Evolutionary conservation across 2,329 filamentous ascomycete species (phyloP).

Genomic region (Chaetoscypha palmicola): DNA sequence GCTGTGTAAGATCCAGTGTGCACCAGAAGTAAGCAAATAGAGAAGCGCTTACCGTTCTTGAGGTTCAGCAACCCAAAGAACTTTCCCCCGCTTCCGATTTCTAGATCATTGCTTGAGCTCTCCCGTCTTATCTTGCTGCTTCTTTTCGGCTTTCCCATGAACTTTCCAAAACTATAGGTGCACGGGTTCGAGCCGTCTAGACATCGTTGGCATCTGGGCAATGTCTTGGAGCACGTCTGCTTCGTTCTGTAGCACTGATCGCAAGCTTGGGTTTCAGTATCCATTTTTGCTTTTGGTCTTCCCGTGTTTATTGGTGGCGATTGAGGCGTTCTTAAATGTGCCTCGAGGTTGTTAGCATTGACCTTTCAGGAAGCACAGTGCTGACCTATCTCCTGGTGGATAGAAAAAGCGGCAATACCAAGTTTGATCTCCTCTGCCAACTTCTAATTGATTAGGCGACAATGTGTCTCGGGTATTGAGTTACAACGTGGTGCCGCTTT

Average conservation of each 20-base stretch:
- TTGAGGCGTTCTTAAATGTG: constrained; percentile 4
- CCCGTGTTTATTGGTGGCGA: constrained; percentile 1
- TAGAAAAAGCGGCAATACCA: no score
- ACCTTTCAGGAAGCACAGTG: constrained; percentile 1
- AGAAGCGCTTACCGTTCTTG: constrained; percentile 1
- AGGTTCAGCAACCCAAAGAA: constrained; percentile 7
- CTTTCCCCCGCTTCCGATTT: neutral
- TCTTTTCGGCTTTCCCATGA: constrained; percentile 8
- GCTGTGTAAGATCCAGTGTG: no score
- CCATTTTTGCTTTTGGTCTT: constrained; percentile 3
- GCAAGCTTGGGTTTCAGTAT: constrained; percentile 8
- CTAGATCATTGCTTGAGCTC: neutral
- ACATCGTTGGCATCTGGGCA: constrained; percentile 5
- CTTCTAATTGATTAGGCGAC: no score
- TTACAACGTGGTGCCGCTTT: no score
- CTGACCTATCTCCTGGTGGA: no score
- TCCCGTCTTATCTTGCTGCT: constrained; percentile 2
- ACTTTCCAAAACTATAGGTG: constrained; percentile 8
- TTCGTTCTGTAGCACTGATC: constrained; percentile 8
- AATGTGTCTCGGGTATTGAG: no score
- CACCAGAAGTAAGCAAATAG: no score
- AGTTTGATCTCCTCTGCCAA: no score
- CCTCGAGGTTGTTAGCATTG: neutral
- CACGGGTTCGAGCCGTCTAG: constrained; percentile 3
- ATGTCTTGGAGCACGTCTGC: constrained; percentile 5